These are phyloP conservation scores for Penicillium sp. DNA, from an alignment of 2,329 filamentous ascomycete genomes.

Conservation along the genomic window DNA sequence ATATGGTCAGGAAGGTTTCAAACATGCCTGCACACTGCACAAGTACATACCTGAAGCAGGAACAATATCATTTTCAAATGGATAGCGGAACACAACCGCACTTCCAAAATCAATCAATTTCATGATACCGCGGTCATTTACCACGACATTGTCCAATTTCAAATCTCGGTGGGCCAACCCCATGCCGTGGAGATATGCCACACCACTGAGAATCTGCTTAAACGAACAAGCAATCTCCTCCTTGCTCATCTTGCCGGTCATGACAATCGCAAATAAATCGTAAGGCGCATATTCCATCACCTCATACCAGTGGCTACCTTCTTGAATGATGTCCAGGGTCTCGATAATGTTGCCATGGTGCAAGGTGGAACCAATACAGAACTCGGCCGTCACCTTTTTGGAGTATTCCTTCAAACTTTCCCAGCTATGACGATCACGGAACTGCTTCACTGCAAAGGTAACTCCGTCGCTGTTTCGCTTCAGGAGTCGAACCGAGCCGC, in stretches of 20 bases:
- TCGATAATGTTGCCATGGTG: conserved; percentile 99
- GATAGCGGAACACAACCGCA: conserved; percentile 94
- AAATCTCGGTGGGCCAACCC: conserved; percentile 91
- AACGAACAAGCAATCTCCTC: conserved; percentile 90
- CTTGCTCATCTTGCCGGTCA: conserved; percentile 95
- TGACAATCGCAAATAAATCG: conserved; percentile 95
- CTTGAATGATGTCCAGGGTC: conserved; percentile 92
- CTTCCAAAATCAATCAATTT: conserved; percentile 99
- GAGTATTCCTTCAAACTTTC: conserved; percentile 94
- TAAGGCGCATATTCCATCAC: conserved; percentile 98
- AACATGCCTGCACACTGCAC: neutral
- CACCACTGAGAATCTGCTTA: conserved; percentile 89
- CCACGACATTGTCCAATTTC: conserved; percentile 96
- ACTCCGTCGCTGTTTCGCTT: conserved; percentile 88
- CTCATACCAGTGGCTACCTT: conserved; percentile 93
- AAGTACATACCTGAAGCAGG: conserved; percentile 68
- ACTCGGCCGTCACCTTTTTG: conserved; percentile 97
- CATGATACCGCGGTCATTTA: conserved; percentile 95
- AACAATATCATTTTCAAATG: conserved; percentile 87
- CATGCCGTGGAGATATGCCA: conserved; percentile 92
- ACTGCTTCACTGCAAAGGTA: conserved; percentile 97
- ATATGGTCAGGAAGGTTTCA: conserved; percentile 8
- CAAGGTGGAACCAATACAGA: conserved; percentile 93
- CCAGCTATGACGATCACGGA: conserved; percentile 85
- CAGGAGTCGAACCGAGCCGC: conserved; percentile 90